A percentile compares a stretch with the other conserved stretches of the same genome.
phyloP scores from a whole-genome alignment of 148 eudicot genomes.

The Nyssa sinensis region DNA sequence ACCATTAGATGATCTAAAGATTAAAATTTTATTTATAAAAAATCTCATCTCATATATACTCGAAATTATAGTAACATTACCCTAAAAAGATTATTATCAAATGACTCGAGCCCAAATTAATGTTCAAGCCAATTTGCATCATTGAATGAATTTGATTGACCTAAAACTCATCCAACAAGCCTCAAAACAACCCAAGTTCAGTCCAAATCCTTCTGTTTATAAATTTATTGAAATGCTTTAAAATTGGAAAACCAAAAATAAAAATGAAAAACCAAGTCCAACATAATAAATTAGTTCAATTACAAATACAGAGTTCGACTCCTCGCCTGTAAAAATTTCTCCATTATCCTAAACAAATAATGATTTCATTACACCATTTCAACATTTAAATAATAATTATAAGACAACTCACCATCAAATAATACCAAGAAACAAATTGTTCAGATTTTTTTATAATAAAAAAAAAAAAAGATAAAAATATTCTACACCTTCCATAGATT shows the following conservation, averaged over 20 bases:
- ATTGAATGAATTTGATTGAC: neutral
- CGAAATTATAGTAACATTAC: too few species aligned
- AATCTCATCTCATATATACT: too few species aligned
- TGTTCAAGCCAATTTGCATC: neutral
- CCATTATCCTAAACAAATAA: neutral
- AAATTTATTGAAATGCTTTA: neutral
- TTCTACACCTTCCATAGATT: neutral
- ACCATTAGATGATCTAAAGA: too few species aligned
- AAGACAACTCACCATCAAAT: neutral
- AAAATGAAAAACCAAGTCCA: neutral
- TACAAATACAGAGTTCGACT: neutral
- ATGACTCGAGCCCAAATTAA: too few species aligned
- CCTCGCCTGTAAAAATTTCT: neutral
- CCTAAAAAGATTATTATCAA: too few species aligned
- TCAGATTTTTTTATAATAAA: neutral
- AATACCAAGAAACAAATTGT: neutral
- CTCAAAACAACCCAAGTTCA: too few species aligned
- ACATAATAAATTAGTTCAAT: too few species aligned
- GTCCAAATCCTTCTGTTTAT: neutral
- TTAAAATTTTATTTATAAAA: too few species aligned
- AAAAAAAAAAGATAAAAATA: neutral
- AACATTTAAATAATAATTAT: too few species aligned
- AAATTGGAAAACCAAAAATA: neutral
- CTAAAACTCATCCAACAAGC: neutral
- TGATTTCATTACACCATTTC: neutral